Base-by-base conservation (phyloP, 164 flowering plant genomes). In the Sextonia rubra region DNA sequence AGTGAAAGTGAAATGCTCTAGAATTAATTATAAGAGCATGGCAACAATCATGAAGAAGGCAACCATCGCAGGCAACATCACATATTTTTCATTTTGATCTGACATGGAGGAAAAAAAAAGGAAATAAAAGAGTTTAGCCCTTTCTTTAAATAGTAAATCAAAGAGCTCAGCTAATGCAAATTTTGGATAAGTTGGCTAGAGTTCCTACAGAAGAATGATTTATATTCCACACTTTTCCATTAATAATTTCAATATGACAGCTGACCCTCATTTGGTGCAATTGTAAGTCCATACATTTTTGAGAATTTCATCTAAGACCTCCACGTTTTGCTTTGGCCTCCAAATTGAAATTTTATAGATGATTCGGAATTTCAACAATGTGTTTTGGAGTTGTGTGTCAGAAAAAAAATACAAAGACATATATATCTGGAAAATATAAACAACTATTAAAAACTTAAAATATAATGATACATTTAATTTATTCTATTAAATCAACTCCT, bases 11-110 rank as follows among this genome's bases (percentile, higher is more conserved):
- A n/a, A 15, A 27, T 0, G 0, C 22, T 20, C 27, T 58, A 32
- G 60, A 65, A 67, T 71, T 71, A 78, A 71, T 74, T 71, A 78
- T 37, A 71, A 44, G 22, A 78, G 58, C 20, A 69, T 30, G 63
- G 61, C 63, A 24, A 67, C 58, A 32, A 66, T 62, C 69, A 74
- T 23, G n/a, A 44, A 74, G 15, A 49, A 62, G 24, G 74, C 64
- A 67, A 69, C 17, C 23, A 78, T 64, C 12, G 71, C 24, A 60
- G 47, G 29, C 47, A 47, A 49, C 17, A 22, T 17, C 47, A 64
- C 18, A 26, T 62, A 23, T 48, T 60, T 25, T 32, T 18, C 44
- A 44, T 62, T 55, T 32, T 23, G 62, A 20, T 69, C 80, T 78
- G 74, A 68, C 71, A 29, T 44, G 22, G 18, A 56, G 64, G 12